Conservation (phyloP, 345 rosid genomes). For the Aquilaria yunnanensis region DNA sequence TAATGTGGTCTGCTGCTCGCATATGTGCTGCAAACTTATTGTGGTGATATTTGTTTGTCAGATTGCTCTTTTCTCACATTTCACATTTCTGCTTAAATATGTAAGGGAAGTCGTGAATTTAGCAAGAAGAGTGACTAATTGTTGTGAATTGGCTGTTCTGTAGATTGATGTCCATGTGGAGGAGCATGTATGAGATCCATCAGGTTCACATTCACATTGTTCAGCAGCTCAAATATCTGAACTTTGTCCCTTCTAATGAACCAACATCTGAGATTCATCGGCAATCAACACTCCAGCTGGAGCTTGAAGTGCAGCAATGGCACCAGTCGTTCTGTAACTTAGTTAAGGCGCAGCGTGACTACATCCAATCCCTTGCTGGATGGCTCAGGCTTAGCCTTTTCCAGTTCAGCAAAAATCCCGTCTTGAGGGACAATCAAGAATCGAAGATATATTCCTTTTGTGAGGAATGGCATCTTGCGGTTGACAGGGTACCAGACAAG, state of each 20-base stretch:
- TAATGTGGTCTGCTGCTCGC: too few relatives aligned
- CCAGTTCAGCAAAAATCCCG: constrained; percentile 71
- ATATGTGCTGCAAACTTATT: too few relatives aligned
- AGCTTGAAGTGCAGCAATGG: constrained; percentile 94
- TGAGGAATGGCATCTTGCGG: constrained; percentile 86
- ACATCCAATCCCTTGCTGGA: constrained; percentile 77
- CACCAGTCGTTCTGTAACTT: constrained; percentile 78
- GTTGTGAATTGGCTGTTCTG: constrained; percentile 10
- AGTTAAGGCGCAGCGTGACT: constrained; percentile 76
- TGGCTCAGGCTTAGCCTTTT: constrained; percentile 95
- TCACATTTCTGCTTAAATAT: too few relatives aligned
- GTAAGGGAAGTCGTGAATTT: too few relatives aligned
- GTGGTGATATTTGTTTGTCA: too few relatives aligned
- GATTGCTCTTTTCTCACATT: too few relatives aligned
- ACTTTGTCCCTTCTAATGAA: constrained; percentile 76
- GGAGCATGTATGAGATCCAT: constrained; percentile 97
- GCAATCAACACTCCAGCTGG: constrained; percentile 86
- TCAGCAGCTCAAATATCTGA: constrained; percentile 90
- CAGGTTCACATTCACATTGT: constrained; percentile 97
- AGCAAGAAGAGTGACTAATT: background rate
- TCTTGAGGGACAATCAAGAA: constrained; percentile 39
- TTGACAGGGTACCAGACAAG: constrained; percentile 85
- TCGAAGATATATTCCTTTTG: constrained; percentile 78
- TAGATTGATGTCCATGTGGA: constrained; percentile 98
- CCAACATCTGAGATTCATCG: constrained; percentile 90